Conservation (phyloP, 345 rosid genomes). For the Chamaenerion angustifolium region DNA sequence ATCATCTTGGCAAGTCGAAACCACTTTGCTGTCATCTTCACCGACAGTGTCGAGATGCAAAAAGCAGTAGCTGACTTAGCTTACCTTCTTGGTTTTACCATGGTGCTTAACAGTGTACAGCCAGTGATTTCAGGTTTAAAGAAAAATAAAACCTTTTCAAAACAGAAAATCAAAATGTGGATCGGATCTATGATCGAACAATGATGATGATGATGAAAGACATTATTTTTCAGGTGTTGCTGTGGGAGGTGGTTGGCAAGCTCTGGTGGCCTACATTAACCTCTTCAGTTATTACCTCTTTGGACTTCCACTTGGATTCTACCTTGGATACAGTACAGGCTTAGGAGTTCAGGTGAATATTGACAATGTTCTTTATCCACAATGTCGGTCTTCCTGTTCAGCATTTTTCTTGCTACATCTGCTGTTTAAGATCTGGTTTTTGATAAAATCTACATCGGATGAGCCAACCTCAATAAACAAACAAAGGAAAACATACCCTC, state of each 20-base stretch:
- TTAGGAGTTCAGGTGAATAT: slow-evolving; percentile 66
- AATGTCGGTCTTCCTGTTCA: no score
- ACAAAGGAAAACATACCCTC: no score
- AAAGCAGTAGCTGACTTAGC: slow-evolving; percentile 51
- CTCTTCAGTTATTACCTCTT: slow-evolving; percentile 56
- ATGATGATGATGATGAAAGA: no score
- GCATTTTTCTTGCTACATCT: no score
- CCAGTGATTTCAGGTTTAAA: slow-evolving; percentile 86
- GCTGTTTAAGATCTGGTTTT: no score
- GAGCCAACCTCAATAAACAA: no score
- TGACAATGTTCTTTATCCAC: no score
- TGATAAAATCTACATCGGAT: no score
- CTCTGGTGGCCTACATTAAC: slow-evolving; percentile 67
- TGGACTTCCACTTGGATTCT: slow-evolving; percentile 80
- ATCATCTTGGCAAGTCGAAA: slow-evolving; percentile 35
- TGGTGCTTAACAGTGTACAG: slow-evolving; percentile 68
- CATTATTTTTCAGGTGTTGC: slow-evolving; percentile 47
- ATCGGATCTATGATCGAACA: no score
- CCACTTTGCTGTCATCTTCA: slow-evolving; percentile 53
- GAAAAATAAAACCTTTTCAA: no score
- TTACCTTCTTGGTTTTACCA: slow-evolving; percentile 58
- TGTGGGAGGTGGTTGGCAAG: slow-evolving; percentile 97
- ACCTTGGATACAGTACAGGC: slow-evolving; percentile 55
- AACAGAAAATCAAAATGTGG: no score
- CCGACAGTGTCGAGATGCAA: slow-evolving; percentile 40